Conservation (phyloP, 768 basidiomycete genomes). For the Tricholoma matsutake region DNA sequence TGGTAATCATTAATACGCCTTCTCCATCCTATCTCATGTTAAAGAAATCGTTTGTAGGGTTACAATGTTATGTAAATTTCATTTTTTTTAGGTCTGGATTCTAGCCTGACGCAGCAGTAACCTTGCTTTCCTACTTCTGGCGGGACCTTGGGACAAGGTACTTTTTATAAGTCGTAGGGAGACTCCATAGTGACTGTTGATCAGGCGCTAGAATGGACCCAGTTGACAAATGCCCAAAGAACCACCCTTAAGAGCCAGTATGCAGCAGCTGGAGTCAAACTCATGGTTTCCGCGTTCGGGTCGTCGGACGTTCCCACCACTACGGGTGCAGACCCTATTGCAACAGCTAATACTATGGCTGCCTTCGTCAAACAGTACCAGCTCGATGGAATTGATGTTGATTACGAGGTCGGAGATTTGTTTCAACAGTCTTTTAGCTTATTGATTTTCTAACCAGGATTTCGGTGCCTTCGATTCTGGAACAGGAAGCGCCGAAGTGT, state of each 20-base stretch:
- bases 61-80: constrained; percentile 46
- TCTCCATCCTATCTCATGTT: not conserved
- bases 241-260: constrained; percentile 51
- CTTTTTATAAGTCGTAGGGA: not conserved
- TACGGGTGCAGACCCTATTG: constrained; percentile 54
- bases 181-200: not conserved
- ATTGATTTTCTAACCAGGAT: constrained; percentile 37
- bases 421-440: not conserved
- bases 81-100: not conserved
- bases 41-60: constrained; percentile 32
- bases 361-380: constrained; percentile 58
- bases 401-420: constrained; percentile 50
- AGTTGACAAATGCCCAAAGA: constrained; percentile 42
- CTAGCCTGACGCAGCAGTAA: constrained; percentile 26
- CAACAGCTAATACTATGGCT: constrained; percentile 61
- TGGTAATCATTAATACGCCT: constrained; percentile 23
- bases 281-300: constrained; percentile 66
- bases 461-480: constrained; percentile 56
- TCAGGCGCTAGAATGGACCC: constrained; percentile 52
- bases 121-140: constrained; percentile 52
- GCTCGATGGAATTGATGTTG: constrained; percentile 72
- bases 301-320: constrained; percentile 56
- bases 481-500: constrained; percentile 50
- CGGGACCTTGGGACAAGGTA: constrained; percentile 57
- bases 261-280: constrained; percentile 52